Evolutionary conservation across 1,284 basidiomycete genomes (phyloP).

Genomic region (Kwoniella shivajii): DNA sequence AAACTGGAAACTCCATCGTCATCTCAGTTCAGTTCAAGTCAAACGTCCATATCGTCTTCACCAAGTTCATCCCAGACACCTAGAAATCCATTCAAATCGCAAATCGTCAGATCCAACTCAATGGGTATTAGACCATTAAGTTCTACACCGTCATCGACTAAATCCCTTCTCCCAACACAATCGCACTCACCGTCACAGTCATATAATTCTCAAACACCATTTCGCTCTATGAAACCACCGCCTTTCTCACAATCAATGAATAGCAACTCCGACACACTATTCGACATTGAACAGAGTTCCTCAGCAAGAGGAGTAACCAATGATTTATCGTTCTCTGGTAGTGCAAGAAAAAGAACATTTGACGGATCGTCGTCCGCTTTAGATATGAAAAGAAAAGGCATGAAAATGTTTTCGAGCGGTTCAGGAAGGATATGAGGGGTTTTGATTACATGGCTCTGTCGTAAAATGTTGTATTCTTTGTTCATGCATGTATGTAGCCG

Average conservation of each 20-base stretch:
- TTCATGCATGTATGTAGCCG: too few species aligned
- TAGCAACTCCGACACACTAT: neutral
- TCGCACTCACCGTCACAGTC: neutral
- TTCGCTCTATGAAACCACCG: neutral
- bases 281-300: neutral
- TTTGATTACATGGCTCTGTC: too few species aligned
- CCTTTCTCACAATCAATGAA: neutral
- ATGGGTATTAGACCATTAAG: conserved; percentile 1
- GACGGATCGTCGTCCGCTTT: conserved; percentile 7
- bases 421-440: neutral
- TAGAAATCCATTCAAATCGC: conserved; percentile 3
- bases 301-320: neutral
- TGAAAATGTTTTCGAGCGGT: conserved; percentile 28
- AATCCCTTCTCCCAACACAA: neutral
- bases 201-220: neutral
- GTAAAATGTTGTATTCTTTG: too few species aligned
- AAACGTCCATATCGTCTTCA: neutral
- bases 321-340: neutral
- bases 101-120: neutral
- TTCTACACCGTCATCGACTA: neutral
- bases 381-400: conserved; percentile 19
- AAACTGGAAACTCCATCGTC: neutral
- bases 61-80: neutral
- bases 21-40: neutral
- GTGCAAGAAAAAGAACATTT: conserved; percentile 19